Base-by-base conservation (phyloP, 352 stramenopile genomes). In the Phytophthora hybrid region DNA sequence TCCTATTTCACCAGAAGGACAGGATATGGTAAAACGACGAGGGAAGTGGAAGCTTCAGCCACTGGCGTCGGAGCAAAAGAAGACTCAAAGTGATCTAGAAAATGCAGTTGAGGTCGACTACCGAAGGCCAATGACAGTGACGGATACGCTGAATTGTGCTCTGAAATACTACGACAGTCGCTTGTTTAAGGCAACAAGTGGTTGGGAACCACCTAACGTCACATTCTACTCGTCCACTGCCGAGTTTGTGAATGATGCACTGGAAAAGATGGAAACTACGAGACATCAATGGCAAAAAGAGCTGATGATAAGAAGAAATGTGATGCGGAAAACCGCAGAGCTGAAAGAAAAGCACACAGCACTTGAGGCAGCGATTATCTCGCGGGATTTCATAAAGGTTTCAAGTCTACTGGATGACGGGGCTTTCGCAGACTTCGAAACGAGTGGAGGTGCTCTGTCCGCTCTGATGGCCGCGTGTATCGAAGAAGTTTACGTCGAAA, bases 381-480 rank as follows among this genome's bases (percentile, higher is more conserved):
- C 31, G 4, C 77, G 78, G 0, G 78, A 88, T 64, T 95, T 93
- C 58, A 9, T 63, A 14, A 56, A 11, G 0, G 67, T 84, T 5
- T 72, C 76, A 0, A n/a, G 41, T 6, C 47, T 91, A 18, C 67
- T 93, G n/a, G 84, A 92, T 53, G 69, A 77, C 7, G 84, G 87
- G 6, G 87, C 87, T 4, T 92, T 87, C 37, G 80, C 84, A 7
- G 88, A 95, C 64, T 88, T 91, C 29, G 87, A 91, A 55, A 93
- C 88, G 1, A 67, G 41, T 19, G 13, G 39, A 8, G 74, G 66
- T 5, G 87, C 71, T 2, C 26, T 85, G 23, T 86, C 87, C 5
- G 73, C 75, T 2, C 69, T 93, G 4, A 87, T 87, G 76, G 81
- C 75, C 1, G 82, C 85, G 19, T 93, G 85, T 41, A 66, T 85